Base-by-base conservation (phyloP, 768 basidiomycete genomes). In the Cyclocybe aegerita region DNA sequence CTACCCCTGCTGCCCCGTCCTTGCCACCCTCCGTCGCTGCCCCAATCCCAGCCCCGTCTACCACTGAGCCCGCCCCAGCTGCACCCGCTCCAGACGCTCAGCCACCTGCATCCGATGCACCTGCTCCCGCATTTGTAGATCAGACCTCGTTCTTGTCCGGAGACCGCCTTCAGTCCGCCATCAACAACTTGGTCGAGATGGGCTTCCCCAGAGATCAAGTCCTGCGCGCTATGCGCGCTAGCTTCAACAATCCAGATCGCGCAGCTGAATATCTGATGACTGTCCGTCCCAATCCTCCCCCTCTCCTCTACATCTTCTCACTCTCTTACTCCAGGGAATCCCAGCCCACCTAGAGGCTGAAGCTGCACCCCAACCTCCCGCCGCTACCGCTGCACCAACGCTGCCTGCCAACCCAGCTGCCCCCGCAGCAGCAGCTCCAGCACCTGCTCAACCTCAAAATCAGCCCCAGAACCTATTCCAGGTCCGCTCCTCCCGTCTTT, bases 231-330 rank as follows among this genome's bases (percentile, higher is more conserved):
- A 65, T 99, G 65, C 78, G 93, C 52, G 97, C 95, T 23, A 94
- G 91, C 64, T 99, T 81, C 73, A 99, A 99, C 70, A 98, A 99
- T 70, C 90, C 97, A 7, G 94, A 98, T 60, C 82, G 97, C 30
- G 97, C 97, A 6, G 96, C 93, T n/a, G 97, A 99, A 67, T 99
- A 99, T 69, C 73, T 99, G 48, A 87, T 98, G 82, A 96, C 65
- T 53, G 96, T 95, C 59, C 57, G 87, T 37, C 14, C 29, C 46
- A 2, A 37, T 8, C 9, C 57, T 33, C 16, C 7, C 30, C 11
- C 30, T 14, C 9, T 4, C 36, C 40, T 37, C 39, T 37, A 37
- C 15, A 40, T 33, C 43, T 48, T 35, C n/a, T 32, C 35, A 43
- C 45, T 57, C 54, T 50, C 49, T 48, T 48, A 49, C 4, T 44